phyloP scores from a whole-genome alignment of 2,329 filamentous ascomycete species.

The Hymenoscyphus repandus region DNA sequence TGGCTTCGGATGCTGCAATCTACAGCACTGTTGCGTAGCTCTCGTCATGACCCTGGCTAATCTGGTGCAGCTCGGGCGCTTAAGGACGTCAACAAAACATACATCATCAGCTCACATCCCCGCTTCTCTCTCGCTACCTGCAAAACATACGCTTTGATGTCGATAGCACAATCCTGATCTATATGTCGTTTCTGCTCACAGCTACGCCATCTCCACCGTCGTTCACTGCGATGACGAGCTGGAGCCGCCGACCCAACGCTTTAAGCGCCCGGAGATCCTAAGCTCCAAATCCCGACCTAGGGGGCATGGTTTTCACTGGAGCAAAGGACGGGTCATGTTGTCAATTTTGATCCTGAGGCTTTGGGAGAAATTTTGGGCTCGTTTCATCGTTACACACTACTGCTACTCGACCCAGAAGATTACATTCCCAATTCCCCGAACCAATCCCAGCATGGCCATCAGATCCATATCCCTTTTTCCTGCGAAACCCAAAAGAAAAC shows the following conservation, averaged over 20 bases:
- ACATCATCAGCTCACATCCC: slow-evolving; percentile 9
- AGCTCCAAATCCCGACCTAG: not conserved
- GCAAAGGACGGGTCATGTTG: slow-evolving; percentile 1
- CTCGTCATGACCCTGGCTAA: slow-evolving; percentile 17
- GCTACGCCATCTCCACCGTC: not conserved
- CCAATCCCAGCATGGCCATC: slow-evolving; percentile 18
- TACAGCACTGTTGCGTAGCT: slow-evolving; percentile 17
- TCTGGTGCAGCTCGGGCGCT: slow-evolving; percentile 12
- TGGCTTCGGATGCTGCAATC: slow-evolving; percentile 13
- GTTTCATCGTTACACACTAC: slow-evolving; percentile 28
- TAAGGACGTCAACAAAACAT: slow-evolving; percentile 14
- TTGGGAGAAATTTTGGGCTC: slow-evolving; percentile 5
- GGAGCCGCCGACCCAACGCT: slow-evolving; percentile 9
- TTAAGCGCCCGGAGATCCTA: slow-evolving; percentile 22
- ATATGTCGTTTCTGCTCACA: slow-evolving; percentile 5
- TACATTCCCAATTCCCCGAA: slow-evolving; percentile 12
- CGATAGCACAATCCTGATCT: slow-evolving; percentile 8
- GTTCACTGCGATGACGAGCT: slow-evolving; percentile 1
- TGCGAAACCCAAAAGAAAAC: slow-evolving; percentile 4
- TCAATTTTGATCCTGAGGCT: slow-evolving; percentile 11
- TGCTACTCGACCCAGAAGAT: slow-evolving; percentile 14
- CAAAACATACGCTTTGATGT: not conserved
- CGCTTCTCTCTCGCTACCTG: slow-evolving; percentile 2
- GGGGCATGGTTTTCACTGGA: slow-evolving; percentile 14
- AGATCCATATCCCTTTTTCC: slow-evolving; percentile 5